Base-by-base conservation (phyloP, 305 asterid species). In the Solanum hybrid region DNA sequence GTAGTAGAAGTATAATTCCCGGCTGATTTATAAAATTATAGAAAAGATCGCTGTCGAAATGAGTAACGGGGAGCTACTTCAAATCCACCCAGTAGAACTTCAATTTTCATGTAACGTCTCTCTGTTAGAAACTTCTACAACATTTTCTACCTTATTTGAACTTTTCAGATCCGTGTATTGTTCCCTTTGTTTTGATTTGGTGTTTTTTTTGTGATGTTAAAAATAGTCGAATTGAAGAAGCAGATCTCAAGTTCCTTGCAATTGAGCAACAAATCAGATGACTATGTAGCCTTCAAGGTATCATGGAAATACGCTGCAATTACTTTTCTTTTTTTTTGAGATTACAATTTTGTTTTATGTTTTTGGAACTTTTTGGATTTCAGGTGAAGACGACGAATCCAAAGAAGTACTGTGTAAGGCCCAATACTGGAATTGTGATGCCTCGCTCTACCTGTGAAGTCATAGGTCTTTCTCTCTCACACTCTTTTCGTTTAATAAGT, bases 361-460 rank as follows among this genome's bases (percentile, higher is more conserved):
- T 64, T 64, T 60, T 46, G 64, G 8, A 46, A 32, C 9, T 16
- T 80, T 81, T 72, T 42, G 88, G 36, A 88, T 80, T 90, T 75
- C 93, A 95, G 98, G 97, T 94, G 91, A 95, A 94, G 90, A 95
- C 98, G 37, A 95, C 98, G 64, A 95, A 95, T 90, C 97, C 97
- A 17, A 95, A 94, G 94, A 95, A 94, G 95, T 95, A 95, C 88
- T 95, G 97, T 89, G 98, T 95, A 92, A 92, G 97, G 93, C 98
- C 98, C 12, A 95, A 95, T 90, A 94, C 97, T 86, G 98, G 96
- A 87, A 92, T 95, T 26, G 96, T 95, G 90, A 89, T 56, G 93
- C 98, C 98, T 88, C 95, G 80, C 93, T 92, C 96, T 71, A 77
- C 94, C 40, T 94, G 95, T 91, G 96, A 92, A 51, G 94, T 95